phyloP scores from a whole-genome alignment of 2,329 filamentous ascomycete species.

The Colletotrichum lentis region DNA sequence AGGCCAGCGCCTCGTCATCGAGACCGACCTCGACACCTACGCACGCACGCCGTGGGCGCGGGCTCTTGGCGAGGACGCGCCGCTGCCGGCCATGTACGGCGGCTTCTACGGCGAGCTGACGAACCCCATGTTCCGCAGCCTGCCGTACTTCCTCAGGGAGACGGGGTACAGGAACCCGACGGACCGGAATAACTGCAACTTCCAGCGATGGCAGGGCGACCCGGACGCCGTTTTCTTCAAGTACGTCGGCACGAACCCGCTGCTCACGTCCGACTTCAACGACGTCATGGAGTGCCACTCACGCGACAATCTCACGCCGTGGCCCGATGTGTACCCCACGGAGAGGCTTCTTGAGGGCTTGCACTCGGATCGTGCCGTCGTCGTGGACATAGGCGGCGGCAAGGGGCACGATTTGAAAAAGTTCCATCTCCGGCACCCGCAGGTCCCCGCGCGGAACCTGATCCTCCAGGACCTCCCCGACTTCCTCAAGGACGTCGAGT shows the following conservation, averaged over 20 bases:
- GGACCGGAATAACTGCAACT: constrained; percentile 45
- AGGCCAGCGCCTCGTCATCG: constrained; percentile 48
- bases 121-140: constrained; percentile 44
- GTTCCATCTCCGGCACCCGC: constrained; percentile 44
- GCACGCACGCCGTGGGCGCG: constrained; percentile 47
- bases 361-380: constrained; percentile 44
- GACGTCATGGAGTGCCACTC: constrained; percentile 51
- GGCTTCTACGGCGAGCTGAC: constrained; percentile 47
- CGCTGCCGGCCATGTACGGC: constrained; percentile 46
- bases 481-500: constrained; percentile 44
- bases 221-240: constrained; percentile 45
- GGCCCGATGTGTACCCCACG: constrained; percentile 43
- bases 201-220: constrained; percentile 45
- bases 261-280: constrained; percentile 46
- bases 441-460: constrained; percentile 42
- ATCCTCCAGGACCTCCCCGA: constrained; percentile 48
- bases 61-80: constrained; percentile 43
- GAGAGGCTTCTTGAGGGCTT: constrained; percentile 42
- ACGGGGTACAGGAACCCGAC: constrained; percentile 48
- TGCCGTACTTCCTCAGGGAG: constrained; percentile 47
- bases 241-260: constrained; percentile 44
- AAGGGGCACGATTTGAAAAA: constrained; percentile 50
- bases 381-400: constrained; percentile 49
- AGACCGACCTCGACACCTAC: constrained; percentile 48
- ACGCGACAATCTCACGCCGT: constrained; percentile 49